Conservation (phyloP, 1,284 basidiomycete genomes). For the Cryptococcus amylolentus region DNA sequence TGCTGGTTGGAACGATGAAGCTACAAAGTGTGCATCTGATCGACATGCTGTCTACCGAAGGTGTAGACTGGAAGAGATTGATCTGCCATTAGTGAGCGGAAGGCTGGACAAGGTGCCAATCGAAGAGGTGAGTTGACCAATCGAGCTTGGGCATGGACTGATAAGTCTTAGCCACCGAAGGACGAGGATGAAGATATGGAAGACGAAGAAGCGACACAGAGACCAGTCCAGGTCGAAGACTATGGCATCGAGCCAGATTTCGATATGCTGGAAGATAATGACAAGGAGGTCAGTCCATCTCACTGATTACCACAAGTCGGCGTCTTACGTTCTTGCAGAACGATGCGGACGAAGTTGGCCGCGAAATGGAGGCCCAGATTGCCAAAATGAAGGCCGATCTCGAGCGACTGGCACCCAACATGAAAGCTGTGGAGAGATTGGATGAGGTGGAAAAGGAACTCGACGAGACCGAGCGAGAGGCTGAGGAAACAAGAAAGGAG, state of each 20-base stretch:
- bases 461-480: constrained; percentile 56
- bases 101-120: constrained; percentile 83
- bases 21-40: constrained; percentile 82
- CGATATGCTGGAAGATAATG: constrained; percentile 71
- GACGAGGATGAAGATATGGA: constrained; percentile 60
- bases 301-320: background rate
- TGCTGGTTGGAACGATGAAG: constrained; percentile 83
- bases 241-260: constrained; percentile 93
- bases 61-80: constrained; percentile 90
- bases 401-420: constrained; percentile 90
- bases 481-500: constrained; percentile 62
- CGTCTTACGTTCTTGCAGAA: constrained; percentile 51
- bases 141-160: background rate
- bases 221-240: constrained; percentile 67
- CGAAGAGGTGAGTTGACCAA: constrained; percentile 66
- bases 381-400: constrained; percentile 73
- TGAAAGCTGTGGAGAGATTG: constrained; percentile 92
- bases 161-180: background rate
- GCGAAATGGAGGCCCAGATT: constrained; percentile 75
- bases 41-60: constrained; percentile 82
- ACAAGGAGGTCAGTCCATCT: constrained; percentile 61
- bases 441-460: constrained; percentile 77
- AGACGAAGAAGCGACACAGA: constrained; percentile 72
- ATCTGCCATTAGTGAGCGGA: constrained; percentile 70
- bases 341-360: constrained; percentile 63